phyloP scores from a whole-genome alignment of 768 basidiomycete genomes.

The Boletellus emodensis region DNA sequence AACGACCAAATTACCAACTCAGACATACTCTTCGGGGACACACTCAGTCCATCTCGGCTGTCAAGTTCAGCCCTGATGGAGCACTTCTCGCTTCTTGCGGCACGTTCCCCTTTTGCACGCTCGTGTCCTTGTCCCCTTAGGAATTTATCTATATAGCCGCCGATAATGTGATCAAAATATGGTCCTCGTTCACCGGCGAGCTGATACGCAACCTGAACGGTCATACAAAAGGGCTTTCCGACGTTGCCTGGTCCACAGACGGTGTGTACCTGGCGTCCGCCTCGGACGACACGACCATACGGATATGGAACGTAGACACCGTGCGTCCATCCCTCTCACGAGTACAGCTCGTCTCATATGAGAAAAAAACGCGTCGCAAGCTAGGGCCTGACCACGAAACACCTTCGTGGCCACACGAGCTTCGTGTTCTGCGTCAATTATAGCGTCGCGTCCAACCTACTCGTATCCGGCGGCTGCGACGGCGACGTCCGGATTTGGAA shows the following conservation, averaged over 20 bases:
- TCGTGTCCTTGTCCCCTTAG: background rate
- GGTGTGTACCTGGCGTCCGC: slow-evolving; percentile 82
- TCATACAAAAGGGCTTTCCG: slow-evolving; percentile 81
- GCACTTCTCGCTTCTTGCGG: slow-evolving; percentile 82
- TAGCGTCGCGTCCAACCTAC: slow-evolving; percentile 79
- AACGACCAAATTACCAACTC: slow-evolving; percentile 64
- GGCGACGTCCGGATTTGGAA: slow-evolving; percentile 95
- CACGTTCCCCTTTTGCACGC: slow-evolving; percentile 35
- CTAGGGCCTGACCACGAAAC: slow-evolving; percentile 68
- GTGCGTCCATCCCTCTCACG: slow-evolving; percentile 40
- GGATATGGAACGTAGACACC: slow-evolving; percentile 84
- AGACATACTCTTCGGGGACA: slow-evolving; percentile 72
- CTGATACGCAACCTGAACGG: slow-evolving; percentile 71
- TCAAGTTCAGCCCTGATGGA: slow-evolving; percentile 91
- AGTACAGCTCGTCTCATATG: background rate
- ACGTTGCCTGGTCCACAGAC: slow-evolving; percentile 86
- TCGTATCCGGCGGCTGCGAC: slow-evolving; percentile 91
- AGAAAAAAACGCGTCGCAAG: background rate
- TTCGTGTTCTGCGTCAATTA: slow-evolving; percentile 93
- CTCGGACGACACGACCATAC: slow-evolving; percentile 86
- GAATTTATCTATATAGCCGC: slow-evolving; percentile 49
- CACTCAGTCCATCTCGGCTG: slow-evolving; percentile 77
- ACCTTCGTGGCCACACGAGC: slow-evolving; percentile 77
- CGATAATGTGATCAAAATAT: slow-evolving; percentile 76
- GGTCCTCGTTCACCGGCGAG: slow-evolving; percentile 77